Conservation (phyloP, 2,329 filamentous ascomycete genomes). For the Alternaria conjuncta region DNA sequence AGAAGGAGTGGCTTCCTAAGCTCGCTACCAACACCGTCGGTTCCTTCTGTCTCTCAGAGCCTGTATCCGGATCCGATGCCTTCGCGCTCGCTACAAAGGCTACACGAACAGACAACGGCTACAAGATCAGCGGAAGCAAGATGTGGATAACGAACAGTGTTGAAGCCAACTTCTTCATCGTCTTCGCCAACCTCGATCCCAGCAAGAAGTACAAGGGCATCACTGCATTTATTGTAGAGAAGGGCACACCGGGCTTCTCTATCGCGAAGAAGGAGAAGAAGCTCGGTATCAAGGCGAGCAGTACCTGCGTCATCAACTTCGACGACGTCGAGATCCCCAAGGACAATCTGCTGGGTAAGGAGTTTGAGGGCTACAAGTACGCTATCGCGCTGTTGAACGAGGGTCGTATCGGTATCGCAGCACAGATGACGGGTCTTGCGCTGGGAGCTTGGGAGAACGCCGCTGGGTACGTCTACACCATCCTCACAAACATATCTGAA, state of each 20-base stretch:
- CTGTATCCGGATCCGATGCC: slow-evolving; percentile 90
- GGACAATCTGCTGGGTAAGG: slow-evolving; percentile 85
- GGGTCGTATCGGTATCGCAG: slow-evolving; percentile 95
- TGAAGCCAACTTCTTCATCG: slow-evolving; percentile 94
- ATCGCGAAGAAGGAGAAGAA: slow-evolving; percentile 99
- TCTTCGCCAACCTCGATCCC: slow-evolving; percentile 94
- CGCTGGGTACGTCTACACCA: slow-evolving; percentile 64
- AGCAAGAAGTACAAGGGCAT: slow-evolving; percentile 96
- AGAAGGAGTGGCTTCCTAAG: slow-evolving; percentile 88
- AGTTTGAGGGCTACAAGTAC: slow-evolving; percentile 96
- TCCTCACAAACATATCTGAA: background rate
- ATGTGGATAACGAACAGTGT: slow-evolving; percentile 99
- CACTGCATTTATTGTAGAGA: slow-evolving; percentile 93
- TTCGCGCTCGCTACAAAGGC: slow-evolving; percentile 95
- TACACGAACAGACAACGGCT: slow-evolving; percentile 80
- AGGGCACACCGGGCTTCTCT: slow-evolving; percentile 84
- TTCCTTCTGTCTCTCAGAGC: slow-evolving; percentile 92
- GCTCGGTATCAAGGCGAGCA: slow-evolving; percentile 92
- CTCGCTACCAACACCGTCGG: slow-evolving; percentile 88
- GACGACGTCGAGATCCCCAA: slow-evolving; percentile 92
- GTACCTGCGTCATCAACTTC: slow-evolving; percentile 96
- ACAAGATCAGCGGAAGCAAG: slow-evolving; percentile 88
- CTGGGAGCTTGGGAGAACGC: slow-evolving; percentile 96
- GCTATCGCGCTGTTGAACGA: slow-evolving; percentile 94
- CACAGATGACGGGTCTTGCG: slow-evolving; percentile 97